These are phyloP conservation scores for Ephemerocybe angulata DNA, from an alignment of 768 basidiomycete species.

Conservation along the genomic window DNA sequence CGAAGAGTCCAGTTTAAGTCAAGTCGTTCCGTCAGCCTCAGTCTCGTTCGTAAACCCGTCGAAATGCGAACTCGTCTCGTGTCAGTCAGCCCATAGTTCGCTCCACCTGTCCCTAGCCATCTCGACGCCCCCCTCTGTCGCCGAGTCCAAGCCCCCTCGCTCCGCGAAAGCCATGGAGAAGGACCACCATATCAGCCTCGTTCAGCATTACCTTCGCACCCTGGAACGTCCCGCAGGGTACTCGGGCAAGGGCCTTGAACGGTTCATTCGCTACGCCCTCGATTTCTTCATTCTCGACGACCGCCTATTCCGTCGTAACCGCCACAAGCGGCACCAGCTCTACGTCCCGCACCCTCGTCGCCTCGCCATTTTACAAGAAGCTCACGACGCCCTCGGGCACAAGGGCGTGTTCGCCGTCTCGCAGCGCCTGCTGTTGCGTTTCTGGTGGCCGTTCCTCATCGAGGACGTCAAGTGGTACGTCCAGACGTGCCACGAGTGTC, in stretches of 20 bases:
- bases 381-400: conserved; percentile 27
- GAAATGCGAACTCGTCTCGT: too few relatives aligned
- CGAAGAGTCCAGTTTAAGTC: too few relatives aligned
- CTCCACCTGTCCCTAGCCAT: too few relatives aligned
- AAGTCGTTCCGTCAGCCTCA: too few relatives aligned
- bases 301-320: conserved; percentile 15
- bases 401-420: conserved; percentile 23
- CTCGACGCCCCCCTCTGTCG: too few relatives aligned
- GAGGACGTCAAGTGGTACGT: conserved; percentile 30
- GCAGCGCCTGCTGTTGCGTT: conserved; percentile 14
- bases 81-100: too few relatives aligned
- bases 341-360: conserved; percentile 8
- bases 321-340: conserved; percentile 16
- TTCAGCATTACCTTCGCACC: conserved; percentile 11
- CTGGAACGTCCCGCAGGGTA: neutral
- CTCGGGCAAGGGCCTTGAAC: neutral
- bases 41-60: too few relatives aligned
- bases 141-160: conserved; percentile 5
- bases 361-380: conserved; percentile 14
- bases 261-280: neutral
- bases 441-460: conserved; percentile 26
- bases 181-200: conserved; percentile 9
- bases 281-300: conserved; percentile 15
- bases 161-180: neutral
- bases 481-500: conserved; percentile 30